These are phyloP conservation scores for Diospyros lotus DNA, from an alignment of 148 eudicot genomes.

Conservation along the genomic window DNA sequence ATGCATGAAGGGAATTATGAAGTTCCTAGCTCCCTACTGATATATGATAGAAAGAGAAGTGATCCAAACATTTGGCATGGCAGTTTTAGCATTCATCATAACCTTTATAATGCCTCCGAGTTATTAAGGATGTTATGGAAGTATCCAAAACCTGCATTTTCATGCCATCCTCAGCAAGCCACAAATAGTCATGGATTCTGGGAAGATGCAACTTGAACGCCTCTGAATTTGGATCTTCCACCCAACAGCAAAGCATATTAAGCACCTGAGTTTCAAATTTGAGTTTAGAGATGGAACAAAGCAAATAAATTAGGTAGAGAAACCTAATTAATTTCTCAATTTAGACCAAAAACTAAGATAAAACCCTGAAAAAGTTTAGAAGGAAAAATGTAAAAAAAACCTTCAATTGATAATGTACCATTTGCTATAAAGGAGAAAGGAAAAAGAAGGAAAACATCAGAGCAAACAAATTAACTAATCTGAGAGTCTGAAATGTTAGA, in stretches of 20 bases:
- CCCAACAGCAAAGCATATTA: conserved; percentile 98
- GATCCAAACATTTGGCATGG: not conserved
- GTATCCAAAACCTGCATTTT: conserved; percentile 80
- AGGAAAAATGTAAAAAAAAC: not conserved
- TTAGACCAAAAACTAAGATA: not conserved
- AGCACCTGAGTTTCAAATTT: conserved; percentile 15
- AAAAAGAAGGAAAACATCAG: not conserved
- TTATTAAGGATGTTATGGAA: not conserved
- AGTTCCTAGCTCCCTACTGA: too few relatives aligned
- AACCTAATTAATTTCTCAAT: not conserved
- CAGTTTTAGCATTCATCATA: too few relatives aligned
- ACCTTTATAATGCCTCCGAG: not conserved
- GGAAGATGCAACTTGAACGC: conserved; percentile 98
- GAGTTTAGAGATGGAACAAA: conserved; percentile 1
- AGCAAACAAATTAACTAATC: not conserved
- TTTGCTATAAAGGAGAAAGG: not conserved
- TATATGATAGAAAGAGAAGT: not conserved
- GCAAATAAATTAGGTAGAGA: not conserved
- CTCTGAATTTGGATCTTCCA: conserved; percentile 94
- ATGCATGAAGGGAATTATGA: not conserved
- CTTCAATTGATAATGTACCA: not conserved
- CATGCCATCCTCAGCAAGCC: conserved; percentile 99
- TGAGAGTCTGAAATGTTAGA: not conserved
- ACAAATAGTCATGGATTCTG: conserved; percentile 75
- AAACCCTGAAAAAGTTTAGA: not conserved